phyloP scores from a whole-genome alignment of 768 basidiomycete genomes.

The Boletus pseudopeckii region DNA sequence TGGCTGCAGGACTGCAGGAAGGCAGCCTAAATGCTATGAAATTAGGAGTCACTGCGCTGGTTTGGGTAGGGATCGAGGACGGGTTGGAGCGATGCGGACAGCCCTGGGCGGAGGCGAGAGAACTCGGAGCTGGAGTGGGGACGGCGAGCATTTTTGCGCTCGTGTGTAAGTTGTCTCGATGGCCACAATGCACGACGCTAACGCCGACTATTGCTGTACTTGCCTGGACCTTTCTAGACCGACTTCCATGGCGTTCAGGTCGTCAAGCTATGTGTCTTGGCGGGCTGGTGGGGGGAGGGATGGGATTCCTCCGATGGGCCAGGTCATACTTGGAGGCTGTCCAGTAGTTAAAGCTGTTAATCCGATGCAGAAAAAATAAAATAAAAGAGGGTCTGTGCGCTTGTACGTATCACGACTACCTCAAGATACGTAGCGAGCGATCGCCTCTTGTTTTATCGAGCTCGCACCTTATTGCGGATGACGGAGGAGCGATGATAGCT shows the following conservation, averaged over 20 bases:
- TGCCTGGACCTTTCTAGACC: constrained; percentile 39
- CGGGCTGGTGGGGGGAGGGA: constrained; percentile 49
- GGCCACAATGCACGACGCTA: background rate
- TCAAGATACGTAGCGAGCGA: background rate
- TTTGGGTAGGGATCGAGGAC: constrained; percentile 51
- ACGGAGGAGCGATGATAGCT: constrained; percentile 13
- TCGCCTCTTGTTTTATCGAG: background rate
- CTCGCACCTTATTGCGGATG: background rate
- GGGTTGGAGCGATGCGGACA: constrained; percentile 35
- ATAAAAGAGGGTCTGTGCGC: constrained; percentile 8
- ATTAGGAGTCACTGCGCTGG: constrained; percentile 45
- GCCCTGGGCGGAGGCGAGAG: constrained; percentile 42
- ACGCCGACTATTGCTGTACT: background rate
- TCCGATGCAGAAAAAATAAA: background rate
- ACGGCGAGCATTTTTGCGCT: constrained; percentile 57
- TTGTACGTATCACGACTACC: constrained; percentile 2
- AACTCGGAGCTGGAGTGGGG: constrained; percentile 62
- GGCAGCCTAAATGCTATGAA: constrained; percentile 56
- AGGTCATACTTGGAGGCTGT: constrained; percentile 28
- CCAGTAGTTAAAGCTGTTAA: constrained; percentile 1
- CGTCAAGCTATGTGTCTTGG: constrained; percentile 52
- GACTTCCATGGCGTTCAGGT: constrained; percentile 50
- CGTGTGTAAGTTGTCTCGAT: constrained; percentile 42
- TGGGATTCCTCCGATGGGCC: constrained; percentile 47
- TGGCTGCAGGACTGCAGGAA: constrained; percentile 67